Percentiles rank a stretch among this genome's conserved stretches.
phyloP scores from a whole-genome alignment of 176 grass and related monocot species.

The Rhynchospora tenuis region DNA sequence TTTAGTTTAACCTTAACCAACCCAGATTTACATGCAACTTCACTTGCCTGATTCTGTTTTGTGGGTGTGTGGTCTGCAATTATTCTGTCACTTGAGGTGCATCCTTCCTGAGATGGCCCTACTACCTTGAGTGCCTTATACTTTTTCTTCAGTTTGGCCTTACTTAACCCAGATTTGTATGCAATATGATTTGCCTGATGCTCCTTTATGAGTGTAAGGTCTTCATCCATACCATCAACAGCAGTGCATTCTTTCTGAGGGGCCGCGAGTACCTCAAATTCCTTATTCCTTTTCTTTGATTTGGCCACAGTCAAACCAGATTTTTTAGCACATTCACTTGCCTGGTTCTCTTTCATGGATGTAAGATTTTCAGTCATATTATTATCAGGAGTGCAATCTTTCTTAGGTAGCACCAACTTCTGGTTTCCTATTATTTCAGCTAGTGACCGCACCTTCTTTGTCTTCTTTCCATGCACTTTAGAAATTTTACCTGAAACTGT shows the following conservation, averaged over 20 bases:
- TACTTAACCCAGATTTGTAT: neutral
- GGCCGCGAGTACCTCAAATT: neutral
- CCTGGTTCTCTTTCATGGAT: neutral
- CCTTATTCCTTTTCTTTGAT: neutral
- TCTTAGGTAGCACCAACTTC: neutral
- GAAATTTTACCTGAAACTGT: conserved; percentile 22
- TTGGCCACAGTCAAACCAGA: neutral
- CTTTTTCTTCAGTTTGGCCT: neutral
- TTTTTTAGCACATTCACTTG: neutral
- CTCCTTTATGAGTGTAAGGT: neutral
- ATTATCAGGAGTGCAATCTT: neutral
- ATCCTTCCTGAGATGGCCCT: neutral
- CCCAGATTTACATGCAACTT: conserved; percentile 20
- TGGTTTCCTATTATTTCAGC: conserved; percentile 47
- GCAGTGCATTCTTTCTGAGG: neutral
- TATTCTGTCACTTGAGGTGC: neutral
- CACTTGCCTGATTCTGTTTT: neutral
- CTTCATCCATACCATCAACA: neutral
- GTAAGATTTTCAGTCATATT: neutral
- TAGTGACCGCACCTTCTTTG: conserved; percentile 44
- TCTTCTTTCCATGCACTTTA: conserved; percentile 41
- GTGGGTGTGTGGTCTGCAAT: neutral
- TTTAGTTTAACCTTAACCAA: conserved; percentile 22
- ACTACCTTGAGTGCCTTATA: neutral
- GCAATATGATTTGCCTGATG: neutral